Evolutionary conservation across 176 grass and related monocot species (phyloP), one percentile per base, ranked within the genome.

Genomic region (Urochloa ruziziensis): DNA sequence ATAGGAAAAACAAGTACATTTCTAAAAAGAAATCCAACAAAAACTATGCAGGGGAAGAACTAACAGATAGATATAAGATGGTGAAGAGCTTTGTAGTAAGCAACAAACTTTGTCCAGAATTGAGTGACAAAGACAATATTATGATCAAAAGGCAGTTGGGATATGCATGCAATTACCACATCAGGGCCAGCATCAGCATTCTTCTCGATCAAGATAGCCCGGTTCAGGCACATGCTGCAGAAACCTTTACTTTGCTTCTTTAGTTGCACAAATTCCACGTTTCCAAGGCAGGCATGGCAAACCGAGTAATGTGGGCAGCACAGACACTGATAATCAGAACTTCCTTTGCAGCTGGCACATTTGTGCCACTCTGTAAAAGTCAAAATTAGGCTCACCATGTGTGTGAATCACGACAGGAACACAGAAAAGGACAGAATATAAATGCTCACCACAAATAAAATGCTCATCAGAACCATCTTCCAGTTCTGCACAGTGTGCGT

Each of bases 281-380:
- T 78, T 90, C 66, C 83, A 76, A 95, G 57, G 81, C 93, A 95
- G 67, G 34, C 42, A 30, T 18, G 34, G 81, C 96, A 98, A 59
- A 90, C 67, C 11, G 96, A 98, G 51, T 77, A 70, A 39, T 15
- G 82, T 68, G 92, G 91, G 79, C 96, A 98, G 35, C 96, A 90
- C 14, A 91, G 90, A 73, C 96, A 98, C 40, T 89, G 85, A 80
- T 86, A 82, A 77, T 69, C 30, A 25, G 93, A 74, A 80, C 67
- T 57, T 80, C 85, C 61, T 86, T 68, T 70, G 80, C 96, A 98
- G 11, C 27, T 80, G 82, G 76, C 65, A 62, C 96, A 98, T 28
- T n/a, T 84, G 46, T 98, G 96, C 85, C 83, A 98, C 37, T 86
- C 96, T 95, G 89, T 86, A 35, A 82, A 75, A 58, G 62, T 25